Evolutionary conservation across 768 basidiomycete species (phyloP), one percentile per base, ranked within the genome.

Genomic region (Lentinula edodes): DNA sequence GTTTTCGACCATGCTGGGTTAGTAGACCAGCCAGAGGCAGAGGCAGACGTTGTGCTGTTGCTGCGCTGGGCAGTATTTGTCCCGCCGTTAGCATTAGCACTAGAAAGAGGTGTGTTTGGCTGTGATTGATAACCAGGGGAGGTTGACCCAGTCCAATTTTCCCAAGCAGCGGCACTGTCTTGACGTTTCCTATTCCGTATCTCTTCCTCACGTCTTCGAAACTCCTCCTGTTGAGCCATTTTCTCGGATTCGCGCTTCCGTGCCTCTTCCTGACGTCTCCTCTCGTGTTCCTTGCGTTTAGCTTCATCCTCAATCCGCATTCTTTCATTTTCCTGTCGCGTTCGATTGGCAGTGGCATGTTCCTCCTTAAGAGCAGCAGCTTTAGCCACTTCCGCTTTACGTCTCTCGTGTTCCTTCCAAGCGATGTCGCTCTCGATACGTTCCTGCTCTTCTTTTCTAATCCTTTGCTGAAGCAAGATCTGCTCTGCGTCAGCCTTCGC

Each of bases 391-490:
- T 72, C 66, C 61, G 67, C 71, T 57, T 69, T 66, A 20, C 61
- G 63, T 43, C 64, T 66, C 35, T 71, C 70, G 18, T 46, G 48
- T 65, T 68, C 58, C 55, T 53, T 61, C 52, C 42, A 52, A 35
- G 50, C 61, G 45, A 61, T 51, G n/a, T 54, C 55, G 41, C 55
- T 46, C 61, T 77, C 75, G 56, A 70, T 66, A 41, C 72, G 70
- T 62, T 77, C 77, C 39, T 76, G 75, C 59, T 78, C 76, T 5
- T 73, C 69, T 57, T 74, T 75, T 38, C 72, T 70, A 43, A 69
- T 67, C 41, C 69, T 69, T 7, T 63, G 67, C 16, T 63, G 64
- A 4, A 67, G 68, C 50, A 73, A 69, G 36, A 67, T 66, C 52
- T 75, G 70, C 52, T 68, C 63, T 59, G 64, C 13, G 58, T 34